Percentiles rank a stretch among this genome's conserved stretches.
Conservation (phyloP, 257 asterid genomes). For the Apocynum venetum region DNA sequence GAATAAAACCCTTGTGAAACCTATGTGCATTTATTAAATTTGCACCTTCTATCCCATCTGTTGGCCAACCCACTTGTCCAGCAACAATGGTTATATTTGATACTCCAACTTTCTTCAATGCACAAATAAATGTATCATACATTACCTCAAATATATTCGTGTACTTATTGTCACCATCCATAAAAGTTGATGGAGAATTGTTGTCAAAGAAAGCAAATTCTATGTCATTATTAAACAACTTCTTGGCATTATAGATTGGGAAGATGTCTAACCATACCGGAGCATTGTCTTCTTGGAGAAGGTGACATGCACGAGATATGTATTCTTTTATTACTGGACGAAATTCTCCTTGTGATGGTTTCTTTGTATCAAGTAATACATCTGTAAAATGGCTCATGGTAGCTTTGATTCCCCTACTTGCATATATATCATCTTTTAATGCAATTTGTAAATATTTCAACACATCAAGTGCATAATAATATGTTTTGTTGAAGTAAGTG, state of each 20-base stretch:
- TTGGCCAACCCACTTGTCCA: conserved; percentile 86
- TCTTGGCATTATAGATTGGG: conserved; percentile 54
- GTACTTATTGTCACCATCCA: conserved; percentile 41
- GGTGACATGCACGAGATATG: conserved; percentile 32
- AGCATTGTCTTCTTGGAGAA: conserved; percentile 34
- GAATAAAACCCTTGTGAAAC: conserved; percentile 53
- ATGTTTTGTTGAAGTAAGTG: background rate
- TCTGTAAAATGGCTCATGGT: conserved; percentile 4
- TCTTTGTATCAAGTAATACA: background rate
- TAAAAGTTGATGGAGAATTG: conserved; percentile 31
- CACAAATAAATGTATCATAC: conserved; percentile 47
- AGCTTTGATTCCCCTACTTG: background rate
- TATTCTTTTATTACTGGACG: conserved; percentile 38
- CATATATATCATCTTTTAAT: background rate
- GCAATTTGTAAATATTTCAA: background rate
- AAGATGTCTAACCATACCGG: conserved; percentile 64
- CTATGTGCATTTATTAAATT: conserved; percentile 34
- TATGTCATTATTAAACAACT: conserved; percentile 33
- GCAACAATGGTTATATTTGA: conserved; percentile 30
- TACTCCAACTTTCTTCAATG: conserved; percentile 38
- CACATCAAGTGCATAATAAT: background rate
- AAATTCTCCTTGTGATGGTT: conserved; percentile 60
- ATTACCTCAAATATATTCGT: conserved; percentile 61
- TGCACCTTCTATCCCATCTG: conserved; percentile 49
- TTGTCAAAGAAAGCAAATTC: conserved; percentile 70